These are phyloP conservation scores for Sporothrix inflata DNA, from an alignment of 2,329 filamentous ascomycete species.

Conservation along the genomic window DNA sequence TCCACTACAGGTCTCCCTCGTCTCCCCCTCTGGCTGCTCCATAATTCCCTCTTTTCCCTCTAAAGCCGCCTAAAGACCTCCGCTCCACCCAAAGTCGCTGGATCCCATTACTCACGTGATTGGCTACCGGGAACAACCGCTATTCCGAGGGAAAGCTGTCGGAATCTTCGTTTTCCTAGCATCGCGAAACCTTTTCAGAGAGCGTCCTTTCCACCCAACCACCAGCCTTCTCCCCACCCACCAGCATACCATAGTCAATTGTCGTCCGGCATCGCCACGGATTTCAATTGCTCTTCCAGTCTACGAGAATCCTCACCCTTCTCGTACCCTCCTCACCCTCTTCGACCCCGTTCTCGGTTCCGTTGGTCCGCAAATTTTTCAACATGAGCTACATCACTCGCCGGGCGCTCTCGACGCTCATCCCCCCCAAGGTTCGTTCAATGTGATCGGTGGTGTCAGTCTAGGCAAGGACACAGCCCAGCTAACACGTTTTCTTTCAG, in stretches of 20 bases:
- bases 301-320: constrained; percentile 24
- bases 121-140: constrained; percentile 43
- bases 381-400: constrained; percentile 92
- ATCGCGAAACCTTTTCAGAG: constrained; percentile 30
- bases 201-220: not conserved
- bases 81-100: not conserved
- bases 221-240: constrained; percentile 23
- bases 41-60: not conserved
- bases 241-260: constrained; percentile 23
- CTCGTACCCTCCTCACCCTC: constrained; percentile 35
- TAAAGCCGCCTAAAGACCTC: not conserved
- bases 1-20: not conserved
- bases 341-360: constrained; percentile 29
- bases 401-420: constrained; percentile 95
- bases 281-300: constrained; percentile 23
- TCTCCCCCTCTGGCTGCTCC: not conserved
- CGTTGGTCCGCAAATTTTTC: constrained; percentile 41
- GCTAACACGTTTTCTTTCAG: constrained; percentile 46
- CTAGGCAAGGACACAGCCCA: constrained; percentile 14
- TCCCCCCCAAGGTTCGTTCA: constrained; percentile 87
- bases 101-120: constrained; percentile 32
- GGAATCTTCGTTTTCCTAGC: constrained; percentile 32
- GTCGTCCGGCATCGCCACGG: constrained; percentile 25
- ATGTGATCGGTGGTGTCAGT: not conserved
- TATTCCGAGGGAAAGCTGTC: constrained; percentile 35